These are phyloP conservation scores for Fraxinus quadrangulata DNA, from an alignment of 257 asterid genomes.

Conservation along the genomic window DNA sequence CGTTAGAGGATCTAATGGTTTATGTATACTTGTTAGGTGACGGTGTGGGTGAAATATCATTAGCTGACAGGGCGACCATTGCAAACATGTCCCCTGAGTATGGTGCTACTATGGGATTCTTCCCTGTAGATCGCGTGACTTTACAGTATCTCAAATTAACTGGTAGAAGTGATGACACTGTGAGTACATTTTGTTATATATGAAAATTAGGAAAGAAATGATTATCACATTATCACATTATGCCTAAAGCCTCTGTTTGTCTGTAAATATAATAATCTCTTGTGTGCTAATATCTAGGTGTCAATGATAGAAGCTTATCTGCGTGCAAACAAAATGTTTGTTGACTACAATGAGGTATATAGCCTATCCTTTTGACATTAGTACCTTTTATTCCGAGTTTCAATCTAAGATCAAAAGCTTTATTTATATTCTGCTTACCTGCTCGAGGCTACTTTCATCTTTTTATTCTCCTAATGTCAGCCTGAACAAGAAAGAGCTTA, in stretches of 20 bases:
- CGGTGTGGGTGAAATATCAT: neutral
- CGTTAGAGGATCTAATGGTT: too few relatives aligned
- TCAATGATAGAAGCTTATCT: constrained; percentile 92
- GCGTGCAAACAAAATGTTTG: constrained; percentile 90
- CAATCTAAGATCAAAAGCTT: constrained; percentile 3
- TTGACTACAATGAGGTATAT: constrained; percentile 84
- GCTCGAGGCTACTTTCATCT: neutral
- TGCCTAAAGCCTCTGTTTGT: constrained; percentile 1
- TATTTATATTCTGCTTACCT: neutral
- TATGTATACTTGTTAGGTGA: neutral
- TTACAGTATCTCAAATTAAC: neutral
- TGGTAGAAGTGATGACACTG: constrained; percentile 83
- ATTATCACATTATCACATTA: neutral
- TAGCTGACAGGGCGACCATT: constrained; percentile 1
- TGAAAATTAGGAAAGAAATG: neutral
- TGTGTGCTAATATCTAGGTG: constrained; percentile 47
- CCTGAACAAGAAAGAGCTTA: constrained; percentile 82
- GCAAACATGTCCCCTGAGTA: constrained; percentile 9
- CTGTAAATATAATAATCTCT: constrained; percentile 7
- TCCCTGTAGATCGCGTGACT: neutral
- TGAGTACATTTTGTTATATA: constrained; percentile 33
- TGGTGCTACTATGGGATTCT: neutral
- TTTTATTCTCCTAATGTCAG: constrained; percentile 41
- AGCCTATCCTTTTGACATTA: too few relatives aligned
- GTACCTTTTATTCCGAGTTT: too few relatives aligned